Evolutionary conservation across 1,284 basidiomycete genomes (phyloP).

Genomic region (Irpex rosettiformis): DNA sequence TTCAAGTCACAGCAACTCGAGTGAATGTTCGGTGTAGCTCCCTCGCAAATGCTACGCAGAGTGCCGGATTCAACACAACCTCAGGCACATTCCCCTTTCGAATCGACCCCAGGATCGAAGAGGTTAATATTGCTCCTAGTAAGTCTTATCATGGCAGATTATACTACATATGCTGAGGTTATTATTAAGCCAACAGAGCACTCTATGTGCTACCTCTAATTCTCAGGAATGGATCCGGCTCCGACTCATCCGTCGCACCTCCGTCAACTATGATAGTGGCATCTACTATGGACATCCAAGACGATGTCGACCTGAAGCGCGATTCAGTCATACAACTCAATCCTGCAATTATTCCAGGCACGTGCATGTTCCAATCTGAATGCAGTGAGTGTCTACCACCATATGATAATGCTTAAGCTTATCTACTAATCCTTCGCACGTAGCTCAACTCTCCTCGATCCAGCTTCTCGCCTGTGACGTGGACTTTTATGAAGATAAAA

Average conservation of each 20-base stretch:
- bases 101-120: background rate
- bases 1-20: background rate
- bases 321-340: background rate
- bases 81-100: background rate
- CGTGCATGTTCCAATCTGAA: background rate
- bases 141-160: background rate
- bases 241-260: background rate
- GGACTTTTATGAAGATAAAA: background rate
- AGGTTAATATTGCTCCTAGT: background rate
- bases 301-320: background rate
- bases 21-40: background rate
- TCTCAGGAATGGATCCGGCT: background rate
- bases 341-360: background rate
- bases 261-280: background rate
- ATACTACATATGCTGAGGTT: background rate
- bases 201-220: background rate
- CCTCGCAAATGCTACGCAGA: background rate
- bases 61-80: background rate
- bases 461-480: background rate
- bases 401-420: background rate
- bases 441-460: background rate
- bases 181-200: background rate
- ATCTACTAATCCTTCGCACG: background rate
- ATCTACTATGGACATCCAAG: background rate
- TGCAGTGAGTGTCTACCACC: background rate